Conservation (phyloP, 768 basidiomycete genomes). For the Suillus bovinus region DNA sequence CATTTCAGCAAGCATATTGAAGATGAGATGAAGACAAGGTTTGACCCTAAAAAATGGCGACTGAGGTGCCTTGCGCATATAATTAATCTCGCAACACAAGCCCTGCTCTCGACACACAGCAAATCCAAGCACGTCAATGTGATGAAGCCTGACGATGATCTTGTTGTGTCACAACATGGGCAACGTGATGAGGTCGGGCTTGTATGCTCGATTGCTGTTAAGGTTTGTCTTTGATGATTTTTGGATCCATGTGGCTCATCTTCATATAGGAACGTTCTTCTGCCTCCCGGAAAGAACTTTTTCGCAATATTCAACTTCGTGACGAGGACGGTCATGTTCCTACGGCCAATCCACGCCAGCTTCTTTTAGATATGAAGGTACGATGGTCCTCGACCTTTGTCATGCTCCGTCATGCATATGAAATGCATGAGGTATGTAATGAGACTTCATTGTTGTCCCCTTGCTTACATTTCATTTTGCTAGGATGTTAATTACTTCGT, state of each 20-base stretch:
- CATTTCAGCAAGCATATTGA: conserved; percentile 19
- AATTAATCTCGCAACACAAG: conserved; percentile 36
- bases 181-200: not conserved
- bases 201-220: not conserved
- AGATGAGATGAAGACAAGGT: no score
- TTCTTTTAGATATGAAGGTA: not conserved
- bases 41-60: not conserved
- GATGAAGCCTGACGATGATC: conserved; percentile 11
- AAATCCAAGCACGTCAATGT: conserved; percentile 29
- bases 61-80: conserved; percentile 34
- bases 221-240: not conserved
- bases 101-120: conserved; percentile 23
- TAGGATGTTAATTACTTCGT: not conserved
- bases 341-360: not conserved
- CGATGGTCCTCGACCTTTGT: not conserved
- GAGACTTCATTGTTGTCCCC: not conserved
- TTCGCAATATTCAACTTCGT: not conserved
- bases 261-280: not conserved
- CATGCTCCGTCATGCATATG: not conserved
- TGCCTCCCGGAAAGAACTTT: not conserved
- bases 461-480: not conserved
- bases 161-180: not conserved
- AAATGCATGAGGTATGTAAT: not conserved
- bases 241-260: not conserved
- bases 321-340: not conserved